phyloP scores from a whole-genome alignment of 441 rosid species.

The Erysimum pusillum region DNA sequence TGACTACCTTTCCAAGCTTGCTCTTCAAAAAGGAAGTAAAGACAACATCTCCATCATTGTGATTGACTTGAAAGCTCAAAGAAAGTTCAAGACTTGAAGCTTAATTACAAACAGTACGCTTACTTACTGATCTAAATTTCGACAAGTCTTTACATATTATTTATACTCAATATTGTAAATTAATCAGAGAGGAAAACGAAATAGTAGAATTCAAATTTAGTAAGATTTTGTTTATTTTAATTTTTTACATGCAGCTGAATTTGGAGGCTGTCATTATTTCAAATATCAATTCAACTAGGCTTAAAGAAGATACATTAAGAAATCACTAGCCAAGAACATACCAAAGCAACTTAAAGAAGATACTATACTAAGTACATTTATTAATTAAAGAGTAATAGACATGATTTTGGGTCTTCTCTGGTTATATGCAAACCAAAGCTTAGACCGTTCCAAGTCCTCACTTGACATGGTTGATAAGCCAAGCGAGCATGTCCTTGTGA shows the following conservation, averaged over 20 bases:
- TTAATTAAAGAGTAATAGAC: too few species aligned
- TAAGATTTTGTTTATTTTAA: not conserved
- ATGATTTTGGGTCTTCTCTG: not conserved
- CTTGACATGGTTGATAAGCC: constrained; percentile 69
- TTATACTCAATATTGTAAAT: not conserved
- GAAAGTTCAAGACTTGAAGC: constrained; percentile 73
- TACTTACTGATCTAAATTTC: constrained; percentile 4
- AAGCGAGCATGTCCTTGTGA: constrained; percentile 66
- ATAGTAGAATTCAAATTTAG: not conserved
- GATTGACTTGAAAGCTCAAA: constrained; percentile 84
- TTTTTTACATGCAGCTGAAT: not conserved
- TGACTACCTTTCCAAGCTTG: constrained; percentile 69
- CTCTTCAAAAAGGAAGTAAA: constrained; percentile 78
- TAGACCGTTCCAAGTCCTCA: constrained; percentile 42
- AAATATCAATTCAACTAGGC: not conserved
- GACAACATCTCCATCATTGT: constrained; percentile 86
- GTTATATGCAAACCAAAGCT: constrained; percentile 18
- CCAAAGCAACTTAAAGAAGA: not conserved
- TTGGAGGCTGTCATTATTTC: not conserved
- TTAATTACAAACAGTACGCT: constrained; percentile 30
- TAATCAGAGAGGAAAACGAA: not conserved
- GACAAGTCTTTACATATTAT: too few species aligned
- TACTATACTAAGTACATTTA: too few species aligned
- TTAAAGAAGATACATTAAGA: not conserved
- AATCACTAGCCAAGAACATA: not conserved